Base-by-base conservation (phyloP, 2,329 filamentous ascomycete species). In the Microcyclosporella mali region DNA sequence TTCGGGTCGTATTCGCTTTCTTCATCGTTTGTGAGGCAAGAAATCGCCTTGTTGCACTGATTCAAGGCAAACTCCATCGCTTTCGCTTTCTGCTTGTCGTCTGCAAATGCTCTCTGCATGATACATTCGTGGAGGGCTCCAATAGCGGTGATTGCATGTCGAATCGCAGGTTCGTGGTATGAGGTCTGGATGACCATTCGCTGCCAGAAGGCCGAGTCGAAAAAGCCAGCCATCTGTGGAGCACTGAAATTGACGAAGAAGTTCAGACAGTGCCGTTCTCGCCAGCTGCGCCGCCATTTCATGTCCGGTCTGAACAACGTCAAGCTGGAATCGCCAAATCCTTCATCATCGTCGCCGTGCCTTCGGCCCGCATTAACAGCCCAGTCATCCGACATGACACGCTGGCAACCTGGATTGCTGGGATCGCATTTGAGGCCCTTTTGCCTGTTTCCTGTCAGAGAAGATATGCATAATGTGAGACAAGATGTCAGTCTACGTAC, bases 171-270 rank as follows among this genome's bases (percentile, higher is more conserved):
- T 34, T 62, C 57, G 45, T 59, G 52, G 46, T 58, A 60, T 3
- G 58, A 59, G 2, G 54, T 53, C 40, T 62, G 59, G 2, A 62
- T 59, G 27, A 61, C 56, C 51, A 59, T 56, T 4, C 53, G 50
- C 35, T 59, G 54, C 59, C 59, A 62, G 50, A 62, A 62, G 12
- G 51, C 47, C 25, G 50, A 55, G 21, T 60, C 58, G 43, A 62
- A 62, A 40, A 60, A 61, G 12, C 59, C 59, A 8, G 59, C 56
- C 53, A 62, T 56, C 28, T 62, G 58, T 1, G 59, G 59, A n/a
- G 58, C 58, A 0, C 81, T 59, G 50, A 57, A 59, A 35, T 59
- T 53, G 37, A 58, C 57, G 43, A 62, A 62, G 52, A 61, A 62
- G 41, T 60, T 59, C 17, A 62, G 51, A 35, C 52, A 58, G 41